phyloP scores from a whole-genome alignment of 2,329 filamentous ascomycete genomes.

The Cercospora zeina region DNA sequence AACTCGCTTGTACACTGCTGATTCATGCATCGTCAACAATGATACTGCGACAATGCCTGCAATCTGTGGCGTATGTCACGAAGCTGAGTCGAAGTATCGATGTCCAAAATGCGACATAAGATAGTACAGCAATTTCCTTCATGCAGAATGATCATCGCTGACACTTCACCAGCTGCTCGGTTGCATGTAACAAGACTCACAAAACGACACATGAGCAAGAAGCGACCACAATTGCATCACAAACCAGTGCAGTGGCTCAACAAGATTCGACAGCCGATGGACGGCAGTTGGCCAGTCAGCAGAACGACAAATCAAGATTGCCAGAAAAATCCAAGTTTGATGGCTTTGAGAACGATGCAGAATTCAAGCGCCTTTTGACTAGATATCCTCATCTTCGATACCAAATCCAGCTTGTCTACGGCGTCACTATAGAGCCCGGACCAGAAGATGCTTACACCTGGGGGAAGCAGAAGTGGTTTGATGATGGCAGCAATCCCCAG shows the following conservation, averaged over 20 bases:
- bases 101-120: slow-evolving; percentile 51
- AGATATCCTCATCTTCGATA: slow-evolving; percentile 40
- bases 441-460: slow-evolving; percentile 36
- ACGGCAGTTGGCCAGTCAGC: background rate
- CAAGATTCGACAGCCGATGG: background rate
- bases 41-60: slow-evolving; percentile 39
- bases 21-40: slow-evolving; percentile 10
- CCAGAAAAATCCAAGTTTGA: slow-evolving; percentile 31
- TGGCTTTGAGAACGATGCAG: slow-evolving; percentile 39
- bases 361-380: slow-evolving; percentile 39
- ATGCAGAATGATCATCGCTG: slow-evolving; percentile 9
- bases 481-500: slow-evolving; percentile 17
- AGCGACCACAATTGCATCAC: slow-evolving; percentile 1
- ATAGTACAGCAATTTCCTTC: slow-evolving; percentile 42
- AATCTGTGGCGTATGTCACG: slow-evolving; percentile 48
- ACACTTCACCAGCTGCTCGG: slow-evolving; percentile 40
- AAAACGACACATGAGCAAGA: slow-evolving; percentile 37
- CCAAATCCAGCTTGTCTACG: slow-evolving; percentile 41
- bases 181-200: slow-evolving; percentile 44
- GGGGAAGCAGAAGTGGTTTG: slow-evolving; percentile 33
- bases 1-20: background rate
- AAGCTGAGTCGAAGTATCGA: slow-evolving; percentile 52
- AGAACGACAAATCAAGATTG: slow-evolving; percentile 33
- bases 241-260: background rate
- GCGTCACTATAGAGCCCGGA: slow-evolving; percentile 41